phyloP scores from a whole-genome alignment of 176 grass and related monocot genomes.

The Oryza longistaminata region DNA sequence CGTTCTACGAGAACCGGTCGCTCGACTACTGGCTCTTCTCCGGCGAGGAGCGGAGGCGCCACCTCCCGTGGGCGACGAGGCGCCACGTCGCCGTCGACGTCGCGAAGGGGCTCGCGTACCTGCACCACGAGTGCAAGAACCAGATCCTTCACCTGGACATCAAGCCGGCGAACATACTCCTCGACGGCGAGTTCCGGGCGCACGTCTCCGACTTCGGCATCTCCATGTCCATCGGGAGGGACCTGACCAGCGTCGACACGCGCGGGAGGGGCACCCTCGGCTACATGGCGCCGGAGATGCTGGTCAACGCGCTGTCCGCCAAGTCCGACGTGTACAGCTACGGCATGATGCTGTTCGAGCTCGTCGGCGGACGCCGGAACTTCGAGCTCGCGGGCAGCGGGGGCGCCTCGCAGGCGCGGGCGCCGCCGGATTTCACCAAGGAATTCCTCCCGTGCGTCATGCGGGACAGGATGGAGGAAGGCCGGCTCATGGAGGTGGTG shows the following conservation, averaged over 20 bases:
- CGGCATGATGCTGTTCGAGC: conserved; percentile 62
- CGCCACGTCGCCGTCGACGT: conserved; percentile 48
- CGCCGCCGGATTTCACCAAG: background rate
- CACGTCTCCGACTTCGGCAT: conserved; percentile 66
- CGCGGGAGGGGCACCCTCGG: conserved; percentile 45
- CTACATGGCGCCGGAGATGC: conserved; percentile 63
- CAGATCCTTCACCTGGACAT: conserved; percentile 65
- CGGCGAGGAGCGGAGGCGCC: conserved; percentile 12
- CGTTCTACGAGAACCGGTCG: conserved; percentile 59
- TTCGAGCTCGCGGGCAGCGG: background rate
- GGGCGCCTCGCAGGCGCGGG: too few species aligned
- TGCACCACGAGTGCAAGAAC: conserved; percentile 55
- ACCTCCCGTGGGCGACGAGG: conserved; percentile 44
- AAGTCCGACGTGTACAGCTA: conserved; percentile 74
- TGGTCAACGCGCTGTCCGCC: conserved; percentile 41
- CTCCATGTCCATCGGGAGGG: conserved; percentile 52
- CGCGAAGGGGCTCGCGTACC: conserved; percentile 65
- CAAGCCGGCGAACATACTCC: conserved; percentile 77
- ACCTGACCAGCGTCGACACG: conserved; percentile 57
- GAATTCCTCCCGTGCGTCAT: conserved; percentile 38
- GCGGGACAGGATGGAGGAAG: conserved; percentile 38
- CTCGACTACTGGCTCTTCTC: conserved; percentile 61
- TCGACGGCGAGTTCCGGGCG: conserved; percentile 51
- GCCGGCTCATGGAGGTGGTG: conserved; percentile 43
- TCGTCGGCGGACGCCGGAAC: conserved; percentile 51